Evolutionary conservation across 331 rosid genomes (phyloP), one percentile per base, ranked within the genome.

Genomic region (Rosa hybrid): DNA sequence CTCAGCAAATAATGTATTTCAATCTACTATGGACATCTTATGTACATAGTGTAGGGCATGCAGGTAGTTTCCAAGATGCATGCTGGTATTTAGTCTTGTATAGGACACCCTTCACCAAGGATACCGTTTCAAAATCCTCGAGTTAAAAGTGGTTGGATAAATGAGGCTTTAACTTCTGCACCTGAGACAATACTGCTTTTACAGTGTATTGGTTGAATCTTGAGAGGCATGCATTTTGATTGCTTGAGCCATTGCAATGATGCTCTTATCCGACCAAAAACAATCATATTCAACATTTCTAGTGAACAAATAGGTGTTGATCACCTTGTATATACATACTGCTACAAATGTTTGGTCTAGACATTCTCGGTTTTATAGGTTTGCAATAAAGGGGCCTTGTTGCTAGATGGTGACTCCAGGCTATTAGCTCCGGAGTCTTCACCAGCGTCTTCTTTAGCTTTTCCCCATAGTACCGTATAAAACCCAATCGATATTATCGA

Each of bases 391-490:
- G 99, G 98, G 51, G 64, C 86, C 85, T 85, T 91, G 73, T 91
- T 87, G 17, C 60, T 79, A 16, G 84, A 78, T 34, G 85, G 75
- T 76, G 94, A 88, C 78, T 85, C 96, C 78, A 72, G 81, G 81
- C 78, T 57, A 53, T 77, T 82, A 76, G 39, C 80, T 60, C 60
- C 83, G 63, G 70, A 27, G 34, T 77, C 85, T 68, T 83, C 84
- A 45, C 42, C 84, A 57, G 50, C 76, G 69, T 87, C 91, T 81
- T 95, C 97, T 80, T 82, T 90, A 63, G 87, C 68, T 85, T 93
- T 93, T 3, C 98, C 99, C 99, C 97, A 95, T 87, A 95, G 83
- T 14, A 95, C 97, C 16, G 85, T 86, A 54, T 93, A 95, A 80
- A 95, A 93, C 7, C 99, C 99, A 54, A 91, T 44, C 0, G 99